Evolutionary conservation across 768 basidiomycete genomes (phyloP), one percentile per base, ranked within the genome.

Genomic region (Rubroboletus pulcherrimus): DNA sequence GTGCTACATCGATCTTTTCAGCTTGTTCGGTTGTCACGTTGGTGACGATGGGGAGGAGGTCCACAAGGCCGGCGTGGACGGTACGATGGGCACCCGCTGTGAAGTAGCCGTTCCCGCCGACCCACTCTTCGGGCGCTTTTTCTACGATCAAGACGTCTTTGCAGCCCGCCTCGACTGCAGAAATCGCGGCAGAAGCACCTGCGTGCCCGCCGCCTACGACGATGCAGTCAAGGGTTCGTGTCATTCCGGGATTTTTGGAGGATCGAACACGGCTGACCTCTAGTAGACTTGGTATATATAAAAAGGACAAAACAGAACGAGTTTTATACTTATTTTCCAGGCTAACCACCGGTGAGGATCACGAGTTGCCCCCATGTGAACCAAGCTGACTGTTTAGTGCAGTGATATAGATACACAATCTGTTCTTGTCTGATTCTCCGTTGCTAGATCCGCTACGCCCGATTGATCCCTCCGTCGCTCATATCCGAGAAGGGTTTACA

Each of bases 41-140:
- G 47, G 63, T 69, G 21, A 87, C 78, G 56, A 86, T 67, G 4
- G 79, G 71, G 24, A 86, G 75, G 35, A 87, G 75, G 67, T 87
- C 85, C 4, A 69, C 59, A n/a, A 87, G 73, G 2, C 86, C 87
- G 15, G 56, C 71, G 60, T 88, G 86, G 4, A 79, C 81, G 11
- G 82, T 86, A 51, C 86, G 82, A 63, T 82, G 77, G 7, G 85
- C 84, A 21, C 86, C 86, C 10, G 85, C 85, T 31, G 86, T 87
- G 71, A 87, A 88, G 69, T 81, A 86, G 17, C 85, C 83, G 61
- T 89, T 88, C 17, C 86, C 87, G 5, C 87, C 87, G 4, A 69
- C 78, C 86, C 86, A 87, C 53, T 78, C 77, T 39, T 71, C 62
- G 1, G 85, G 83, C 39, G 83, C 83, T 62, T 86, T 86, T 63